Conservation (phyloP, 2,329 filamentous ascomycete species). For the Penicillium sp. region DNA sequence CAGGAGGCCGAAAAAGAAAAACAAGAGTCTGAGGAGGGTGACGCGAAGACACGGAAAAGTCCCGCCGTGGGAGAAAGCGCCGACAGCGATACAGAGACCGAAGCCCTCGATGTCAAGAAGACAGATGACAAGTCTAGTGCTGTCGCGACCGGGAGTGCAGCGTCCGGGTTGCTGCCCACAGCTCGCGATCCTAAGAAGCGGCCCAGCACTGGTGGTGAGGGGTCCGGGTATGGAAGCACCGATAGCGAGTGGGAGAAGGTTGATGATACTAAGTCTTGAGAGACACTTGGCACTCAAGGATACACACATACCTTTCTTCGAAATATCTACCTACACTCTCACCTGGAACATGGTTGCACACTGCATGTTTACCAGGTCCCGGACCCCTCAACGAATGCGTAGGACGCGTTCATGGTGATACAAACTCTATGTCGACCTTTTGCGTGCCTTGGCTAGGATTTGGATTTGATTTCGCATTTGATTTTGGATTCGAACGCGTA, state of each 20-base stretch:
- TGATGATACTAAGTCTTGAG: slow-evolving; percentile 45
- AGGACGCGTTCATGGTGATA: not conserved
- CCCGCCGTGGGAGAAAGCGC: slow-evolving; percentile 34
- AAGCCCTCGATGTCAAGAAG: slow-evolving; percentile 29
- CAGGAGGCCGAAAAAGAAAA: slow-evolving; percentile 47
- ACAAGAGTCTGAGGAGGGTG: slow-evolving; percentile 42
- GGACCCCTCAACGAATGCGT: not conserved
- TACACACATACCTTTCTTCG: not conserved
- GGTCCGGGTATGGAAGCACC: slow-evolving; percentile 66
- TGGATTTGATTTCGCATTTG: not conserved
- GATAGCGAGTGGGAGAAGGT: slow-evolving; percentile 99
- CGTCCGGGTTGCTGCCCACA: slow-evolving; percentile 52
- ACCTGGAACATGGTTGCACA: not conserved
- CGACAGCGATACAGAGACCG: slow-evolving; percentile 49
- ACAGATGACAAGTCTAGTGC: slow-evolving; percentile 10
- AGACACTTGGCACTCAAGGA: not conserved
- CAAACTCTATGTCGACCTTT: not conserved
- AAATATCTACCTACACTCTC: not conserved
- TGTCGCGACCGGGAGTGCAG: slow-evolving; percentile 20
- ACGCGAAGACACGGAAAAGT: slow-evolving; percentile 27
- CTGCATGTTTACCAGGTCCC: not conserved
- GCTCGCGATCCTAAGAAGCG: slow-evolving; percentile 46
- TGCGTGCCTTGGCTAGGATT: not conserved
- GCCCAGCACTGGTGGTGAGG: slow-evolving; percentile 49
- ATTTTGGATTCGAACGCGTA: not conserved